phyloP scores from a whole-genome alignment of 2,329 filamentous ascomycete genomes.

The Phyllosticta capitalensis region DNA sequence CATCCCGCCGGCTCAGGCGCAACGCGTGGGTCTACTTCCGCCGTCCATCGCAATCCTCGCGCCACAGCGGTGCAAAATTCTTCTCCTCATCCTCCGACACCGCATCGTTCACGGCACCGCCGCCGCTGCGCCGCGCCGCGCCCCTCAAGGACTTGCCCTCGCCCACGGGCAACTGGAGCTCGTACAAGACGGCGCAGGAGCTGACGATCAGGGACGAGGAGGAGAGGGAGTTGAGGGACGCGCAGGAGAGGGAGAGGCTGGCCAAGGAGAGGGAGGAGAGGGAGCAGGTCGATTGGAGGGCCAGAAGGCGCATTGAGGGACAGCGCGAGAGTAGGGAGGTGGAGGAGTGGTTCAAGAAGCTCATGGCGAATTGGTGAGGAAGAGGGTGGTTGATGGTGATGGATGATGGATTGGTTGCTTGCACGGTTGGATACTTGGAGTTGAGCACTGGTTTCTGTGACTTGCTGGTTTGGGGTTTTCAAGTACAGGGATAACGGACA shows the following conservation, averaged over 20 bases:
- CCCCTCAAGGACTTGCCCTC: not conserved
- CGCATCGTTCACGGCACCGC: not conserved
- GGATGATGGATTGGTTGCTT: no score
- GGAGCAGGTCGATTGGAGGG: not conserved
- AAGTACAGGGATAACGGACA: no score
- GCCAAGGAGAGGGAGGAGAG: not conserved
- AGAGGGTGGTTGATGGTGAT: constrained; percentile 23
- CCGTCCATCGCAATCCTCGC: no score
- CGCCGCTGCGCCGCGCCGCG: no score
- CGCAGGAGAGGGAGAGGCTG: not conserved
- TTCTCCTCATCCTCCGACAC: not conserved
- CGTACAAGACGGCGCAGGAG: not conserved
- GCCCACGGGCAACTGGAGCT: not conserved
- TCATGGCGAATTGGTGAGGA: constrained; percentile 21
- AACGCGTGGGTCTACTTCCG: no score
- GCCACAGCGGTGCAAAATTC: no score
- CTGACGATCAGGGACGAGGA: not conserved
- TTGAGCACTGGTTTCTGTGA: no score
- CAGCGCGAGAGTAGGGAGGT: constrained; percentile 14
- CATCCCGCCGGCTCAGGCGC: not conserved
- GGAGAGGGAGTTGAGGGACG: not conserved
- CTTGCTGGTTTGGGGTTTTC: no score
- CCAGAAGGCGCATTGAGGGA: not conserved
- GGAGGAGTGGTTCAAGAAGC: constrained; percentile 24
- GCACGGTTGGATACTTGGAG: no score